Conservation (phyloP, 1,284 basidiomycete species). For the Melampsora americana region DNA sequence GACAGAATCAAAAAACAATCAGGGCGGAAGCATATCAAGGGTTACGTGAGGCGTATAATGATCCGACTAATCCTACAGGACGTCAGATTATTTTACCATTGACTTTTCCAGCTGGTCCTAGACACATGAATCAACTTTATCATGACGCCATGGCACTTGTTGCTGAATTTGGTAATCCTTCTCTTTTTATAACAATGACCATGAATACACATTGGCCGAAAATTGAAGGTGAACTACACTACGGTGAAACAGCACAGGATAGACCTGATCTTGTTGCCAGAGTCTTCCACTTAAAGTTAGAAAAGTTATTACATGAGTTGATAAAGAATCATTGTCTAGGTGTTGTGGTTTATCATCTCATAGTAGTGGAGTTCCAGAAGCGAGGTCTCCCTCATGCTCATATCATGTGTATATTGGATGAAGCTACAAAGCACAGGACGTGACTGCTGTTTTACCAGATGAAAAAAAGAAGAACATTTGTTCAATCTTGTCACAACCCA, state of each 20-base stretch:
- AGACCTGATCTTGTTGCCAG: not conserved
- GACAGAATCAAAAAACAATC: not conserved
- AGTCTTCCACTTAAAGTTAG: conserved; percentile 1
- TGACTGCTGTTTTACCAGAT: conserved; percentile 11
- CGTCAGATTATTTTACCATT: conserved; percentile 53
- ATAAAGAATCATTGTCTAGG: not conserved
- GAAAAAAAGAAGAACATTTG: not conserved
- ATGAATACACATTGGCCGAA: conserved; percentile 57
- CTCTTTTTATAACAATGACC: conserved; percentile 56
- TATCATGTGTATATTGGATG: not conserved
- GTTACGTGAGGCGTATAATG: not conserved
- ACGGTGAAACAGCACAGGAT: not conserved
- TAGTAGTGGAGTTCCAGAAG: conserved; percentile 25
- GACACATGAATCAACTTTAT: conserved; percentile 55
- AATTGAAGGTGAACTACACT: conserved; percentile 47
- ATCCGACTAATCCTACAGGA: conserved; percentile 40
- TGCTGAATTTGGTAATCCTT: conserved; percentile 51
- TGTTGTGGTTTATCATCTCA: not conserved
- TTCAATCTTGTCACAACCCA: not conserved
- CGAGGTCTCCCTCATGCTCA: not conserved
- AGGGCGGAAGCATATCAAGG: not conserved
- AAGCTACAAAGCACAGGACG: not conserved
- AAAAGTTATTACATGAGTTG: not conserved
- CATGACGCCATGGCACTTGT: conserved; percentile 56
- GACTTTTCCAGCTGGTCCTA: conserved; percentile 53